Conservation (phyloP, 371 early-diverging fungal species). For the Haplosporangium sp. region DNA sequence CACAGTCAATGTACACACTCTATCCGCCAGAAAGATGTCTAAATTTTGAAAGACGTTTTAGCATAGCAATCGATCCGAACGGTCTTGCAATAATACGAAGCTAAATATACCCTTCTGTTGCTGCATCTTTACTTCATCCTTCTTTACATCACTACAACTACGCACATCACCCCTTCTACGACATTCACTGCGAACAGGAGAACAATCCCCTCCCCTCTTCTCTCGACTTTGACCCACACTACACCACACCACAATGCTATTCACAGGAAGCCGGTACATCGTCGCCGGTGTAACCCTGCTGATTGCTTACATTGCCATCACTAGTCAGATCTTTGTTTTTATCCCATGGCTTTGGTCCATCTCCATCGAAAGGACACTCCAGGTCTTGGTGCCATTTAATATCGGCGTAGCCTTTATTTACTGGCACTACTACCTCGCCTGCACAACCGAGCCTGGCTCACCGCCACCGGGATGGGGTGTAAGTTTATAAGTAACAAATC, state of each 20-base stretch:
- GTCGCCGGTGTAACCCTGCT: constrained; percentile 63
- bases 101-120: no score
- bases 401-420: constrained; percentile 46
- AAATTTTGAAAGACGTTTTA: no score
- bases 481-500: background rate
- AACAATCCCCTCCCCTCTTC: no score
- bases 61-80: no score
- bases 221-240: no score
- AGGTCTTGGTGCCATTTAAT: constrained; percentile 46
- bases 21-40: no score
- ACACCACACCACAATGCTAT: constrained; percentile 23
- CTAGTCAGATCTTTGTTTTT: constrained; percentile 67
- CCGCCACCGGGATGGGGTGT: constrained; percentile 80
- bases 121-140: no score
- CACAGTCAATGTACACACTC: no score
- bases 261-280: constrained; percentile 56
- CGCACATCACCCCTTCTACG: no score
- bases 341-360: constrained; percentile 62
- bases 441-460: constrained; percentile 81
- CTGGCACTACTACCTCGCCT: constrained; percentile 84
- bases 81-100: no score
- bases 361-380: constrained; percentile 28
- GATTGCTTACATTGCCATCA: constrained; percentile 65
- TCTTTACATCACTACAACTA: no score
- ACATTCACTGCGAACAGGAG: no score